Evolutionary conservation across 257 asterid genomes (phyloP).

Genomic region (Voacanga thouarsii): DNA sequence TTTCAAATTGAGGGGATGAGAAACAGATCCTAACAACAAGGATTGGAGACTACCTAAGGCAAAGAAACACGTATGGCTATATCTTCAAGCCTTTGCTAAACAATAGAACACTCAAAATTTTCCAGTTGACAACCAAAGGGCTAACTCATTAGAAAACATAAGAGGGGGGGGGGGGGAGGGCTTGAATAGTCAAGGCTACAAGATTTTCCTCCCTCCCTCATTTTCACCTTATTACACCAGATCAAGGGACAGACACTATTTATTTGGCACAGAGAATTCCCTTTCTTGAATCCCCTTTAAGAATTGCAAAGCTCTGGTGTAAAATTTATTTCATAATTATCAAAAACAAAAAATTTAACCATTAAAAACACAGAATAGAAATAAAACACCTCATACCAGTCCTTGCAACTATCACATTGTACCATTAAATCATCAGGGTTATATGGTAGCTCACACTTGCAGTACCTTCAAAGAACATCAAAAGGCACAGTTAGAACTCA

Average conservation of each 20-base stretch:
- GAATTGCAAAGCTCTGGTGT: neutral
- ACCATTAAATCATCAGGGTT: conserved; percentile 75
- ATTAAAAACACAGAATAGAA: neutral
- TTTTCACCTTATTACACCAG: neutral
- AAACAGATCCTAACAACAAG: neutral
- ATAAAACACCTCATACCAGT: conserved; percentile 46
- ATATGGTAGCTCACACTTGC: conserved; percentile 77
- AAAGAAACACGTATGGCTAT: neutral
- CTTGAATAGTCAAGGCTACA: neutral
- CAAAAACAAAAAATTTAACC: neutral
- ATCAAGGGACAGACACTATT: neutral
- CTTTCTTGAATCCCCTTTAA: neutral
- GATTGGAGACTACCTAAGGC: neutral
- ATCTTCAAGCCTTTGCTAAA: neutral
- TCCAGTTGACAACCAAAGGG: neutral
- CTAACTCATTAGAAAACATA: neutral
- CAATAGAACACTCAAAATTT: neutral
- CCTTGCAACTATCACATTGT: conserved; percentile 66
- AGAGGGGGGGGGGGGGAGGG: neutral
- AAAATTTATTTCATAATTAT: neutral
- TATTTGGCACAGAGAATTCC: neutral
- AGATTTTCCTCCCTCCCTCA: neutral
- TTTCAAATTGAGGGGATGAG: neutral
- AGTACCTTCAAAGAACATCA: conserved; percentile 43
- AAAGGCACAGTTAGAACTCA: neutral